Evolutionary conservation across 352 stramenopile genomes (phyloP).

Genomic region (Pythium grandisporangium): DNA sequence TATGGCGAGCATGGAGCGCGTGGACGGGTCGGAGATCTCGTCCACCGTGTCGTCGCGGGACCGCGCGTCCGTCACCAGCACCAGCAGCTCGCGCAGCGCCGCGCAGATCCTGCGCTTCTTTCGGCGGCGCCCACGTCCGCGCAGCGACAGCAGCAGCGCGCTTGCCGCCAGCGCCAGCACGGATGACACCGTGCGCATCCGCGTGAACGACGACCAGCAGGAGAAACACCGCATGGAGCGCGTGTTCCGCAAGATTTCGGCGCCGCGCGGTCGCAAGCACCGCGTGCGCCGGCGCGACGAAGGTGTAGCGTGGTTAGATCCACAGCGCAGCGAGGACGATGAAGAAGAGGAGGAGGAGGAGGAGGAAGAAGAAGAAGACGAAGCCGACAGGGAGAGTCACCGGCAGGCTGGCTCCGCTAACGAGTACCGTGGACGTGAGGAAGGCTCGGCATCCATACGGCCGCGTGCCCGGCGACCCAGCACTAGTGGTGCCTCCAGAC

Average conservation of each 20-base stretch:
- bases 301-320: neutral
- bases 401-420: too few relatives aligned
- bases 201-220: constrained; percentile 2
- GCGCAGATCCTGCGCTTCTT: constrained; percentile 19
- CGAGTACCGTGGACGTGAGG: too few relatives aligned
- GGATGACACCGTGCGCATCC: neutral
- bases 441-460: too few relatives aligned
- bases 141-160: neutral
- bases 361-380: neutral
- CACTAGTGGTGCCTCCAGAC: too few relatives aligned
- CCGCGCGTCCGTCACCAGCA: neutral
- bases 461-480: too few relatives aligned
- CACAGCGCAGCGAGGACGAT: neutral
- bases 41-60: neutral
- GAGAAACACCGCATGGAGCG: constrained; percentile 41
- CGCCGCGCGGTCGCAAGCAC: neutral
- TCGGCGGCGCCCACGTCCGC: neutral
- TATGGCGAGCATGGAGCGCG: neutral
- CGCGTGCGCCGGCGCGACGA: neutral
- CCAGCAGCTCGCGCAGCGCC: constrained; percentile 2
- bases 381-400: too few relatives aligned
- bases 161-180: neutral
- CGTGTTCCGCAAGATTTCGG: constrained; percentile 31
- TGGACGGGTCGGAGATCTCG: neutral
- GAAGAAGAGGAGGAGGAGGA: neutral